Base-by-base conservation (phyloP, 2,329 filamentous ascomycete species). In the Fusarium euwallaceae region DNA sequence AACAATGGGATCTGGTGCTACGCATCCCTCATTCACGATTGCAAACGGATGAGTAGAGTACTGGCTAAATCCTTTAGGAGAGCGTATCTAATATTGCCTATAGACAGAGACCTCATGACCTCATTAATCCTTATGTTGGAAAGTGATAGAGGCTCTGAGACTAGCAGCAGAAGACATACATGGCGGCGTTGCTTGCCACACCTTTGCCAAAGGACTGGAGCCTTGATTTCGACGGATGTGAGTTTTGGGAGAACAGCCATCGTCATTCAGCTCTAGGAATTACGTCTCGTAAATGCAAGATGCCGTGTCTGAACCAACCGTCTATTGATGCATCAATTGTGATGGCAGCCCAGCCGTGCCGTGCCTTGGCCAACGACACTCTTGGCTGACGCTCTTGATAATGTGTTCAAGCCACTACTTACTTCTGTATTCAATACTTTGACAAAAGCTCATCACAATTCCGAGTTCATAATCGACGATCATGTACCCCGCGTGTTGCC, bases 61-160 rank as follows among this genome's bases (percentile, higher is more conserved):
- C 41, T 45, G 11, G 5, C 22, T 2, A 11, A 9, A 11, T 27
- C 27, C 14, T 8, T 27, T 6, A 27, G 1, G 14, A 17, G 45
- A 51, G 8, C 8, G 4, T 27, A 1, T 51, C 4, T 0, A 10
- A 10, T 1, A 51, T 51, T 4, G 1, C 14, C 5, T 16, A 17
- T 3, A 11, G 8, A 6, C 11, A 4, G 8, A 2, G 14, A 27
- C 2, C 1, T 2, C 12, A 48, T 17, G 6, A 0, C 7, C 4
- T 8, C 20, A 32, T 22, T 8, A 6, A 4, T 7, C 12, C 11
- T 2, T 11, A 45, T 8, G 22, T 4, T 14, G 16, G 22, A 16
- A 27, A 20, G 39, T 43, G 39, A 12, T 1, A 20, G 2, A 43
- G 41, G 20, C 4, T 6, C 22, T 24, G 22, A 3, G 16, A 27